These are phyloP conservation scores for Triticum monococcum DNA, from an alignment of 176 grass and related monocot genomes.

Conservation along the genomic window DNA sequence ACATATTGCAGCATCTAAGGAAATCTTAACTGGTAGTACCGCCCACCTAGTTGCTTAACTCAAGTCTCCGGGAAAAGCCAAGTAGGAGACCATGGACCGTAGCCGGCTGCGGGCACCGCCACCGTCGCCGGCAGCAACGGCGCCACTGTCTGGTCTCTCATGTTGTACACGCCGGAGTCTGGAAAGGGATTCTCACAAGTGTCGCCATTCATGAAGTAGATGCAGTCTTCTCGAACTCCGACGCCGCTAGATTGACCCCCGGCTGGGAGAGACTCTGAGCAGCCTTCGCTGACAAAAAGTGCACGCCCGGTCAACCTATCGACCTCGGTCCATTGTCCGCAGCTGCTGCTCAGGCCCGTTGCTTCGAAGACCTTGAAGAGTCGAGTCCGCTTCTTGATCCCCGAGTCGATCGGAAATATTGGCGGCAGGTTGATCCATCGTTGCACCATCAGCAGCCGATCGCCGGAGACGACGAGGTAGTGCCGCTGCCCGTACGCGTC, in stretches of 20 bases:
- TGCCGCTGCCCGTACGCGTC: not conserved
- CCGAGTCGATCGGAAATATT: not conserved
- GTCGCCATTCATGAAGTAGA: not conserved
- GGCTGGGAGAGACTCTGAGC: not conserved
- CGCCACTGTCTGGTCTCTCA: not conserved
- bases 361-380: not conserved
- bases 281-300: not conserved
- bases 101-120: not conserved
- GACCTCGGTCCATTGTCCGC: not conserved
- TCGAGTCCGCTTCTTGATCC: not conserved
- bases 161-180: not conserved
- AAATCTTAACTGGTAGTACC: not conserved
- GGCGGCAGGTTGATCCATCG: not conserved
- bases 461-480: not conserved
- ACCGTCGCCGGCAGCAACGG: not conserved
- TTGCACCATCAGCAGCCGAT: not conserved
- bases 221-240: not conserved
- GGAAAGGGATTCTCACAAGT: not conserved
- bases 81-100: not conserved
- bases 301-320: not conserved
- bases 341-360: not conserved
- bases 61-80: not conserved
- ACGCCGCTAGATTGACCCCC: not conserved
- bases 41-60: not conserved
- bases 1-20: not conserved